A percentile compares a stretch with the other conserved stretches of the same genome.
phyloP scores from a whole-genome alignment of 2,329 filamentous ascomycete genomes.

The Reticulascus tulasneorum region DNA sequence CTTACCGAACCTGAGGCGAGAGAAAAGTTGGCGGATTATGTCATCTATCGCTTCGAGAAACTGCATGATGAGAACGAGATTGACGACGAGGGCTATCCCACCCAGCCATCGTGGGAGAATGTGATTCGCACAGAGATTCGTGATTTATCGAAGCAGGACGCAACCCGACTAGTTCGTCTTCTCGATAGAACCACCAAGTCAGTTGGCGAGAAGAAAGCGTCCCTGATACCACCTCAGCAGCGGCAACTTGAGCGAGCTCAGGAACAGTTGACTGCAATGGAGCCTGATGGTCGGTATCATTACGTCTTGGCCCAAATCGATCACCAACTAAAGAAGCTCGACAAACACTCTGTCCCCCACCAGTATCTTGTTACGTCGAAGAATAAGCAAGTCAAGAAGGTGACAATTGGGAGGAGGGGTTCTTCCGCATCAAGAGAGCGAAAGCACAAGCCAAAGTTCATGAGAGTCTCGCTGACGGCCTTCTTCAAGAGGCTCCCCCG shows the following conservation, averaged over 20 bases:
- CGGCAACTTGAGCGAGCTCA: constrained; percentile 38
- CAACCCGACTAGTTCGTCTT: constrained; percentile 29
- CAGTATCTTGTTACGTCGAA: constrained; percentile 2
- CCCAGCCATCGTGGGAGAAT: constrained; percentile 36
- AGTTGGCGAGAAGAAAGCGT: constrained; percentile 33
- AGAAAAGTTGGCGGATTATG: constrained; percentile 34
- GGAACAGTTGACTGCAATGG: constrained; percentile 25
- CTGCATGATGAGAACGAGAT: constrained; percentile 23
- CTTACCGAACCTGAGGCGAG: constrained; percentile 34
- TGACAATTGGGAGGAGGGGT: constrained; percentile 3
- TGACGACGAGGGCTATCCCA: constrained; percentile 30
- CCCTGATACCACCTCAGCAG: constrained; percentile 30
- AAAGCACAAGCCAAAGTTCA: constrained; percentile 26
- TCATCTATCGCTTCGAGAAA: constrained; percentile 39
- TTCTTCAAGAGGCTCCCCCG: constrained; percentile 42
- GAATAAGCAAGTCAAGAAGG: constrained; percentile 4
- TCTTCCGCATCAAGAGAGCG: constrained; percentile 10
- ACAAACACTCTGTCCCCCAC: constrained; percentile 12
- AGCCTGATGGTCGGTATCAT: constrained; percentile 33
- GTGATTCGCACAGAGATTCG: constrained; percentile 28
- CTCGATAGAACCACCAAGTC: constrained; percentile 29
- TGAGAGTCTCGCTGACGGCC: constrained; percentile 37
- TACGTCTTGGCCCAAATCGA: constrained; percentile 43
- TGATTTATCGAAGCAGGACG: constrained; percentile 33
- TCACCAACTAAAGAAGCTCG: constrained; percentile 27